phyloP scores from a whole-genome alignment of 768 basidiomycete genomes.

The Boletus rubroflammeus region DNA sequence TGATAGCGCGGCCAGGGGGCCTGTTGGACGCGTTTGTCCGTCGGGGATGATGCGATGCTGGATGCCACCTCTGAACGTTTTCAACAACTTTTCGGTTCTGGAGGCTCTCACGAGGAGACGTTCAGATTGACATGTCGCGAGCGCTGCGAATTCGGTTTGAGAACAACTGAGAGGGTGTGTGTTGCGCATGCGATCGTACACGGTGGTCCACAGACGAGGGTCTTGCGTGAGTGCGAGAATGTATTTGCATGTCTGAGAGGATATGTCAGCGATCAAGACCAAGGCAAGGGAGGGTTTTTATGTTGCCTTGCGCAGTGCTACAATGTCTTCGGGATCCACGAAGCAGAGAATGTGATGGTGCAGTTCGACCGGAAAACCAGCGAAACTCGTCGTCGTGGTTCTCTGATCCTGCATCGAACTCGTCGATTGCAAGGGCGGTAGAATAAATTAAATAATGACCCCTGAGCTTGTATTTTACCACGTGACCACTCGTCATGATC shows the following conservation, averaged over 20 bases:
- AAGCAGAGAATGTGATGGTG: constrained; percentile 3
- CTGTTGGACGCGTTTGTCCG: background rate
- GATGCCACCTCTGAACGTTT: background rate
- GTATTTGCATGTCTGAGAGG: constrained; percentile 8
- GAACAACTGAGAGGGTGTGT: constrained; percentile 2
- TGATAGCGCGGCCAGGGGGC: background rate
- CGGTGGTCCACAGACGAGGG: background rate
- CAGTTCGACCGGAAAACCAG: constrained; percentile 3
- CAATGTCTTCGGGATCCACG: constrained; percentile 2
- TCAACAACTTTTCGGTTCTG: constrained; percentile 2
- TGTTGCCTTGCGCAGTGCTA: constrained; percentile 12
- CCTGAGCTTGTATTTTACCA: too few relatives aligned
- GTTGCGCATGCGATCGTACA: constrained; percentile 1
- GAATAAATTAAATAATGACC: too few relatives aligned
- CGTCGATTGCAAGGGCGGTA: too few relatives aligned
- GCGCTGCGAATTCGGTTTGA: constrained; percentile 4
- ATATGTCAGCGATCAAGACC: background rate
- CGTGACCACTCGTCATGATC: background rate
- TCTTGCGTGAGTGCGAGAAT: constrained; percentile 3
- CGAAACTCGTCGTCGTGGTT: background rate
- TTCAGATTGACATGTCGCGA: too few relatives aligned
- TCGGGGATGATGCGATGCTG: background rate
- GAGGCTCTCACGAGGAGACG: constrained; percentile 7
- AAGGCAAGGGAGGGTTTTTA: background rate
- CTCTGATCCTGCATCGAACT: background rate